These are phyloP conservation scores for Wilcoxina mikolae DNA, from an alignment of 495 filamentous ascomycete species.

Conservation along the genomic window DNA sequence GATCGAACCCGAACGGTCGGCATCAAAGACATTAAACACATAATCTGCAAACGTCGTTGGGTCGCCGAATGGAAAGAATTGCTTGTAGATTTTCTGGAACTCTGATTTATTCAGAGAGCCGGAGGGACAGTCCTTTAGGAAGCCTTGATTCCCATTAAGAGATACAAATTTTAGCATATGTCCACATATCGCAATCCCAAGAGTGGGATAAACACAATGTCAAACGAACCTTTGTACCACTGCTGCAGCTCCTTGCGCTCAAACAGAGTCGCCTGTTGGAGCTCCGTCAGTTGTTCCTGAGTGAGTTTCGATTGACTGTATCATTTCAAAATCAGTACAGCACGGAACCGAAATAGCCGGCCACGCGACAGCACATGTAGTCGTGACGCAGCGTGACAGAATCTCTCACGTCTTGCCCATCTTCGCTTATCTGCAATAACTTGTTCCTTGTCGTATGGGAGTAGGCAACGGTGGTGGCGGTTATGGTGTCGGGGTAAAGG, in stretches of 20 bases:
- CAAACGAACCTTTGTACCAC: constrained; percentile 87
- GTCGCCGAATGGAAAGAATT: constrained; percentile 98
- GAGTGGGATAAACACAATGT: neutral
- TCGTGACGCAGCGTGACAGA: neutral
- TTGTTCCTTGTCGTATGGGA: neutral
- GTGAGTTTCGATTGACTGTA: constrained; percentile 84
- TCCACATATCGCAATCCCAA: neutral
- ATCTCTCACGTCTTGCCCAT: constrained; percentile 4
- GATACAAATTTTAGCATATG: neutral
- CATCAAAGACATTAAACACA: constrained; percentile 97
- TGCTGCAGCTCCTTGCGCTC: constrained; percentile 99
- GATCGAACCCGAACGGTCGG: constrained; percentile 90
- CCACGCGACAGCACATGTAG: neutral
- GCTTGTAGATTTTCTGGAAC: constrained; percentile 98
- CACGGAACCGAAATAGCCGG: neutral
- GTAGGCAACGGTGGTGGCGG: neutral
- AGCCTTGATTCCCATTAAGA: constrained; percentile 43
- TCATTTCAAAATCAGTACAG: neutral
- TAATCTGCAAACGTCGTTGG: constrained; percentile 95
- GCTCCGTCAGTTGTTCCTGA: constrained; percentile 80
- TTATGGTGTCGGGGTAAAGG: neutral
- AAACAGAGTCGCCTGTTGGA: constrained; percentile 93
- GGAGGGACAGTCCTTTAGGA: constrained; percentile 93
- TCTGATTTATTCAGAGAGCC: constrained; percentile 94
- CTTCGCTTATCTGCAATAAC: neutral